Percentiles rank a stretch among this genome's conserved stretches.
phyloP scores from a whole-genome alignment of 345 rosid species.

The Geranium brycei region DNA sequence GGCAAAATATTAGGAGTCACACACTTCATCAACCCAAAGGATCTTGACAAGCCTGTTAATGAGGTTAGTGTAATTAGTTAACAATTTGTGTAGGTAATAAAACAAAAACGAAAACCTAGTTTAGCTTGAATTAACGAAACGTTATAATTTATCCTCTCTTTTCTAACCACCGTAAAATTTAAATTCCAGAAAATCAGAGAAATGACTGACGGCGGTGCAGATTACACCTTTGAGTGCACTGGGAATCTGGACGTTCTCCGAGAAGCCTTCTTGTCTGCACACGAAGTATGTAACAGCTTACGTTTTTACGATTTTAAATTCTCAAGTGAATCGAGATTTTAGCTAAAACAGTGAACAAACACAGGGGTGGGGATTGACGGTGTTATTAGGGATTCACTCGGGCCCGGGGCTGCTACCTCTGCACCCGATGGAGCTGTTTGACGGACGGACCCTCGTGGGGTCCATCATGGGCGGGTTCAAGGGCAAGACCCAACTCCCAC shows the following conservation, averaged over 20 bases:
- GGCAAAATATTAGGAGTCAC: conserved; percentile 27
- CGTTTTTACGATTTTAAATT: no score
- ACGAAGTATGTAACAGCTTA: conserved; percentile 10
- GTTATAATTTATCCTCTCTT: no score
- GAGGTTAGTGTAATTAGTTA: conserved; percentile 15
- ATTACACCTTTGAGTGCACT: conserved; percentile 50
- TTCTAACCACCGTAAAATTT: no score
- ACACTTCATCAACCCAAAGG: conserved; percentile 23
- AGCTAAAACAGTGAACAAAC: no score
- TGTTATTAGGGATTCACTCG: conserved; percentile 11
- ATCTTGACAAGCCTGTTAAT: conserved; percentile 15
- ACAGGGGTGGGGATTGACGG: conserved; percentile 18
- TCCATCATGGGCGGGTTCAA: conserved; percentile 20
- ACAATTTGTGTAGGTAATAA: no score
- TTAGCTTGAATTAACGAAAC: no score
- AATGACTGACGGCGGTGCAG: conserved; percentile 46
- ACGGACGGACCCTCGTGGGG: conserved; percentile 11
- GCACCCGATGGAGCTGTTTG: conserved; percentile 40
- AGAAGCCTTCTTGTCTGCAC: conserved; percentile 54
- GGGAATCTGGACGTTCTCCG: conserved; percentile 45
- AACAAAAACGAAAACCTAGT: no score
- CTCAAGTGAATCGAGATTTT: no score
- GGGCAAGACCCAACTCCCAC: conserved; percentile 24
- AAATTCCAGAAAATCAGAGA: conserved; percentile 35
- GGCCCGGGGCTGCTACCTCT: conserved; percentile 10